Base-by-base conservation (phyloP, 2,329 filamentous ascomycete species). In the Trichothecium sympodiale region DNA sequence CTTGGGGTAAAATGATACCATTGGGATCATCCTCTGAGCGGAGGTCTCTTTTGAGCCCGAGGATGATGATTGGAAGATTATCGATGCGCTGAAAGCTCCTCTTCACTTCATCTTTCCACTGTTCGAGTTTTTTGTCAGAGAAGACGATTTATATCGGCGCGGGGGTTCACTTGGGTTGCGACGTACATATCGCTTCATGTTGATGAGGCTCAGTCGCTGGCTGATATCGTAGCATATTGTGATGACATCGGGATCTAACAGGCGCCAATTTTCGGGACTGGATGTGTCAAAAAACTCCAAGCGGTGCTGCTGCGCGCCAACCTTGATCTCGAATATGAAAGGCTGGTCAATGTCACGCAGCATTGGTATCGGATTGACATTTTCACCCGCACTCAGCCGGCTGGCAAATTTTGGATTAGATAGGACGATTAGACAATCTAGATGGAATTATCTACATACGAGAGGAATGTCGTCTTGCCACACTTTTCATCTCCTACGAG, bases 151-250 rank as follows among this genome's bases (percentile, higher is more conserved):
- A n/a, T n/a, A n/a, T n/a, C n/a, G n/a, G n/a, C n/a, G n/a, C n/a
- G n/a, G n/a, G n/a, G n/a, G n/a, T n/a, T n/a, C n/a, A 17, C 18
- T 20, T 28, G 16, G 20, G n/a, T n/a, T n/a, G n/a, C n/a, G 14
- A 61, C 69, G 43, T 40, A 77, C 74, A 47, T 68, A 55, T 55
- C 64, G 57, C 49, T 73, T 65, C 59, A 76, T 63, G 47, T 76
- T 73, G 45, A 74, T 65, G 36, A 79, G 62, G 45, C 64, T 75
- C 30, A 69, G 49, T 29, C 74, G 63, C 42, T 70, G 67, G 52
- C 68, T 71, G 46, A 79, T 75, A 47, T 77, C 74, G 47, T 72
- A 79, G 54, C 74, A 78, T 39, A 78, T 55, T 18, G 77, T 56
- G 34, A 77, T 56, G 20, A 78, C 56, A 49, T 79, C 67, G 0